Percentiles rank a stretch among this genome's conserved stretches.
phyloP scores from a whole-genome alignment of 345 rosid species.

The Tarenaya hassleriana region DNA sequence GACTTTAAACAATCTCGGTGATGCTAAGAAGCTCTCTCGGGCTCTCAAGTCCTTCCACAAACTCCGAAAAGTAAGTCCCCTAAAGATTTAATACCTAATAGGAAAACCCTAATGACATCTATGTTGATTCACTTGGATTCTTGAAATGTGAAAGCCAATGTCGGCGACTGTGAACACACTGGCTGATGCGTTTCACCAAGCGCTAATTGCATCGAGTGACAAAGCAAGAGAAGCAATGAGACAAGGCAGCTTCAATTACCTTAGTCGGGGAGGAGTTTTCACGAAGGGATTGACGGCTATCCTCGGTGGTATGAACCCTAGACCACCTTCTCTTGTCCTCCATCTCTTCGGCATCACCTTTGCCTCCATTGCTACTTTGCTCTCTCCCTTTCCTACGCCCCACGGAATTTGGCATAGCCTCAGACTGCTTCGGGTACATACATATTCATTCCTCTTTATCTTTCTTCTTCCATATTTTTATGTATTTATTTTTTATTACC shows the following conservation, averaged over 20 bases:
- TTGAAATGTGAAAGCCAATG: constrained; percentile 27
- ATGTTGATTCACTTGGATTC: not conserved
- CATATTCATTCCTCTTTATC: not conserved
- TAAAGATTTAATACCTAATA: not conserved
- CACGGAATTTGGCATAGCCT: constrained; percentile 29
- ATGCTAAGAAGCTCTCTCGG: constrained; percentile 26
- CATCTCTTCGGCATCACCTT: constrained; percentile 27
- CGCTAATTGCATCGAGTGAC: constrained; percentile 23
- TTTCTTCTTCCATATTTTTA: not conserved
- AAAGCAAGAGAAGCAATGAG: constrained; percentile 35
- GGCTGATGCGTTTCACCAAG: constrained; percentile 31
- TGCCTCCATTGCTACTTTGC: constrained; percentile 21
- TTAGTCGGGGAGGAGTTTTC: constrained; percentile 22
- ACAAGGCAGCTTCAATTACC: constrained; percentile 30
- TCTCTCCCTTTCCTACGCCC: constrained; percentile 34
- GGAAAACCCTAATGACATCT: not conserved
- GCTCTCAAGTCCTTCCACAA: constrained; percentile 34
- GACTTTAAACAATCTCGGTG: constrained; percentile 26
- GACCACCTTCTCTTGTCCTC: constrained; percentile 25
- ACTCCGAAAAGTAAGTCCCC: constrained; percentile 31
- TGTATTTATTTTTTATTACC: not conserved
- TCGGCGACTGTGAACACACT: constrained; percentile 36
- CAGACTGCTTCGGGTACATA: constrained; percentile 25
- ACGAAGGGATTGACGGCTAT: constrained; percentile 27
- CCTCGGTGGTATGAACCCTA: constrained; percentile 33